Base-by-base conservation (phyloP, 805 yeast genomes). In the Vanderwaltozyma verrucispora region DNA sequence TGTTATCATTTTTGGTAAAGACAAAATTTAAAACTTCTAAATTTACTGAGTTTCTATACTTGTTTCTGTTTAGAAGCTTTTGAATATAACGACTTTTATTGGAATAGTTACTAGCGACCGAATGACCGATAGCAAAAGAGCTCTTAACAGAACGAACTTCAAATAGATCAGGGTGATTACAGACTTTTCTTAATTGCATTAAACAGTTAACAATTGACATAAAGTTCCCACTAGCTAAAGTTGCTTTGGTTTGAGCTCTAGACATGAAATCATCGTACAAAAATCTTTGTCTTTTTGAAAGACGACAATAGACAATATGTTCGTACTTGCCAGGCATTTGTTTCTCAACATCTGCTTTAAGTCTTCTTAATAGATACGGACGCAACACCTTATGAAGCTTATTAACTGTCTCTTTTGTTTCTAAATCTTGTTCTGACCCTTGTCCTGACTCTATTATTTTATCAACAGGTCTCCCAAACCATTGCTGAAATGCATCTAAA, bases 241-340 rank as follows among this genome's bases (percentile, higher is more conserved):
- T 92, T 45, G 85, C 96, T 50, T 75, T 80, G 0, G 99, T 92
- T 52, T 89, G 89, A 7, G 98, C 95, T 45, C 98, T 69, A 1
- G 96, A 82, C 94, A 92, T 85, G 54, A 92, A 92, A 59, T 92
- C 99, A 58, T 92, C 98, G 51, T 92, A 92, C 38, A 92, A 62
- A 51, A 75, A 83, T 42, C 97, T 65, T 56, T 92, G 99, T 46
- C 99, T 73, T 50, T 92, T 87, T 2, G 96, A 87, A 32, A 92
- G 64, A 20, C 95, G 74, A 64, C 98, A 94, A 55, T 83, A 85
- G 5, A 92, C 78, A 41, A 92, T 79, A 58, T 92, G 99, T 57
- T 92, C 99, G 58, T 87, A 84, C 54, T 92, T 92, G 0, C 83
- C 96, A 1, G 99, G 99, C 98, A 92, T 92, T 60, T 92, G 98